Conservation (phyloP, 75 land plant species). For the Larix kaempferi region DNA sequence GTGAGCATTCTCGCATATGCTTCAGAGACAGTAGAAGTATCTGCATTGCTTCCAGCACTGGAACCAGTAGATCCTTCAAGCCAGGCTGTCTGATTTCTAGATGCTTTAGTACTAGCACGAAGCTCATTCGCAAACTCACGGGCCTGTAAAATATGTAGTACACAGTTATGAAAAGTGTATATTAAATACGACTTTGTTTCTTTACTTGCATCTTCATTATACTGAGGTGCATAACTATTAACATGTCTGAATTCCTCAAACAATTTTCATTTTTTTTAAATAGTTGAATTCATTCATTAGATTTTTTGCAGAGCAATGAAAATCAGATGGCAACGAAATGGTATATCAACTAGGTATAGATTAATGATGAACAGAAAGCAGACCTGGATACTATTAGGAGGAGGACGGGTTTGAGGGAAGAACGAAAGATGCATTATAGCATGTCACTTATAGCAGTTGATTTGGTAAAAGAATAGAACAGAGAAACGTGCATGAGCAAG, state of each 20-base stretch:
- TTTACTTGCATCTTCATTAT: not conserved
- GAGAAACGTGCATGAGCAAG: too few species aligned
- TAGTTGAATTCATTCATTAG: not conserved
- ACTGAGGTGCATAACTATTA: not conserved
- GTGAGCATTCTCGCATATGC: conserved; percentile 95
- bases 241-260: not conserved
- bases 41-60: conserved; percentile 45
- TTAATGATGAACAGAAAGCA: too few species aligned
- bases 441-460: too few species aligned
- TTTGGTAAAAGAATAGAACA: too few species aligned
- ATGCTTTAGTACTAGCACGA: conserved; percentile 92
- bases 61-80: conserved; percentile 74
- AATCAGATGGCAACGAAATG: not conserved
- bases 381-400: too few species aligned
- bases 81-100: conserved; percentile 71
- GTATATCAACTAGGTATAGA: not conserved
- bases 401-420: too few species aligned
- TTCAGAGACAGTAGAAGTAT: conserved; percentile 85
- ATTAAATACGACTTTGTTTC: not conserved
- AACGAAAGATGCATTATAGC: too few species aligned
- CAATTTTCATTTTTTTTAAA: not conserved
- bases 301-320: not conserved
- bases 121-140: conserved; percentile 99
- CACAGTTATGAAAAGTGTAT: too few species aligned
- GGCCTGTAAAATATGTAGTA: conserved; percentile 45